A percentile compares a stretch with the other conserved stretches of the same genome.
These are phyloP conservation scores for Aspergillus bombycis DNA, from an alignment of 2,329 filamentous ascomycete genomes.

Conservation along the genomic window DNA sequence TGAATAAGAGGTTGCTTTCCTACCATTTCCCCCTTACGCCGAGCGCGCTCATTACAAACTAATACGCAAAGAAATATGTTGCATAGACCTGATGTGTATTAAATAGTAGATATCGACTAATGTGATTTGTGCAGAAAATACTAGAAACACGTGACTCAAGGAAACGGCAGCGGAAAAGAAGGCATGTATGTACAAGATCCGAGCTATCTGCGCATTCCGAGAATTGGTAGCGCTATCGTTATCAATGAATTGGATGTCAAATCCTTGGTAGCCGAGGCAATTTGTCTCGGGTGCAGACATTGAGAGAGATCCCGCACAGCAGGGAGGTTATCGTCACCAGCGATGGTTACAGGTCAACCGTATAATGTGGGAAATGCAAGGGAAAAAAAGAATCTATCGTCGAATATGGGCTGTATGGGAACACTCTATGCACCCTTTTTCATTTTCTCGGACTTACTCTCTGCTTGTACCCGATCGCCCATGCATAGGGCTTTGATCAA, in stretches of 20 bases:
- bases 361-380: not conserved
- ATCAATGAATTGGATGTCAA: not conserved
- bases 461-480: not conserved
- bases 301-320: not conserved
- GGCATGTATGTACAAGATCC: not conserved
- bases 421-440: constrained; percentile 39
- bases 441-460: constrained; percentile 9
- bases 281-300: not conserved
- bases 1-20: no score
- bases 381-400: not conserved
- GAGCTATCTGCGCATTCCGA: not conserved
- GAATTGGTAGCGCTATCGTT: not conserved
- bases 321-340: not conserved
- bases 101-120: not conserved
- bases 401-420: not conserved
- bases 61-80: not conserved
- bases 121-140: not conserved
- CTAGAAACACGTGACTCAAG: not conserved
- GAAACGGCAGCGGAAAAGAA: not conserved
- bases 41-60: no score
- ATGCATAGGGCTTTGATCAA: constrained; percentile 52
- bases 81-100: not conserved
- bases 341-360: not conserved
- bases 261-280: not conserved
- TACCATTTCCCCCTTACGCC: accelerated